These are phyloP conservation scores for Vitis hybrid DNA, from an alignment of 177 flowering plant genomes.

Conservation along the genomic window DNA sequence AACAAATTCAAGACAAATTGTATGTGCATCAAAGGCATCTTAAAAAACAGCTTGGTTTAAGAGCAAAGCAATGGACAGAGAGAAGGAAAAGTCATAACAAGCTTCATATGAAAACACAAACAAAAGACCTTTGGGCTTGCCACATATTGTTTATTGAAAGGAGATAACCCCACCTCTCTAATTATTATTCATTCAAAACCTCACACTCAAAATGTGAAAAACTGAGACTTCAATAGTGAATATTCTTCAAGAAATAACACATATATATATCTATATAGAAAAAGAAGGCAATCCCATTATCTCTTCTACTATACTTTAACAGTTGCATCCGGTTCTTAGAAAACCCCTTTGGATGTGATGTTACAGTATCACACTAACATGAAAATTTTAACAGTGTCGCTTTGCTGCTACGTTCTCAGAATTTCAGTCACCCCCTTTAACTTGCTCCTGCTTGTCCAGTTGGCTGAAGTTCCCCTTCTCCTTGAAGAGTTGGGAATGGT, in stretches of 20 bases:
- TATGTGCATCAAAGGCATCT: neutral
- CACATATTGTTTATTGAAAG: slow-evolving; percentile 14
- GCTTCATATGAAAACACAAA: slow-evolving; percentile 6
- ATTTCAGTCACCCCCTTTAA: slow-evolving; percentile 49
- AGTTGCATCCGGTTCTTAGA: slow-evolving; percentile 9
- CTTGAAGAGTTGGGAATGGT: slow-evolving; percentile 84
- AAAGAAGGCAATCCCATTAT: neutral
- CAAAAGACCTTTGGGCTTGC: neutral
- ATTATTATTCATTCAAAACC: neutral
- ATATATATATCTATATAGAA: neutral
- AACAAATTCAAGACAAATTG: too few relatives aligned
- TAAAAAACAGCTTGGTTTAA: too few relatives aligned
- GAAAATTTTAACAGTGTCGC: slow-evolving; percentile 2
- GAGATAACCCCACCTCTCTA: slow-evolving; percentile 9
- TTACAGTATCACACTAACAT: neutral
- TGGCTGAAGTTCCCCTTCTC: slow-evolving; percentile 89
- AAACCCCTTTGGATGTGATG: neutral
- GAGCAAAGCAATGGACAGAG: neutral
- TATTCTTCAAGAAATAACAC: slow-evolving; percentile 7
- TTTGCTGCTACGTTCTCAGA: slow-evolving; percentile 39
- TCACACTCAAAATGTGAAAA: slow-evolving; percentile 14
- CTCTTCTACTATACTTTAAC: slow-evolving; percentile 14
- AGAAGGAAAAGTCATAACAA: slow-evolving; percentile 1
- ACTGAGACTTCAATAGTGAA: slow-evolving; percentile 8
- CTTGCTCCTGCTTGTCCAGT: slow-evolving; percentile 56